Percentiles rank a stretch among this genome's conserved stretches.
Conservation (phyloP, 345 rosid genomes). For the Fremontodendron californicum region DNA sequence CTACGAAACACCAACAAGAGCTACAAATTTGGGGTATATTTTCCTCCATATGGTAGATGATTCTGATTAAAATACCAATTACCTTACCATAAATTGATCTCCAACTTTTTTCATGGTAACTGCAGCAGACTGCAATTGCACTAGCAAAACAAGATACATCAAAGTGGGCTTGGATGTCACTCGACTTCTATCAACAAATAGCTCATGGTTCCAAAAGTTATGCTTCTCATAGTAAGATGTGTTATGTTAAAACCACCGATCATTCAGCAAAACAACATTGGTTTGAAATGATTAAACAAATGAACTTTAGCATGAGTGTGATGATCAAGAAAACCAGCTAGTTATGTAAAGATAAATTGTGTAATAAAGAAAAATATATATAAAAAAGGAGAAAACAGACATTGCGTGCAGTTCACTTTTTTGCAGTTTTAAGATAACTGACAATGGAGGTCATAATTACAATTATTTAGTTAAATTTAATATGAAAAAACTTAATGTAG, state of each 20-base stretch:
- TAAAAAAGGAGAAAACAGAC: constrained; percentile 5
- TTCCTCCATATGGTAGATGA: constrained; percentile 24
- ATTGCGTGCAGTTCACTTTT: constrained; percentile 10
- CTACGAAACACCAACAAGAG: constrained; percentile 37
- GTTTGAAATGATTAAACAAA: constrained; percentile 29
- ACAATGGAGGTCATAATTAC: not conserved
- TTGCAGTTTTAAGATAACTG: not conserved
- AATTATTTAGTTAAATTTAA: not conserved
- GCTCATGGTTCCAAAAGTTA: constrained; percentile 21
- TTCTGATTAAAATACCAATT: not conserved
- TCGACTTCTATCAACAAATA: constrained; percentile 19
- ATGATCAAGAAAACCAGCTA: constrained; percentile 20
- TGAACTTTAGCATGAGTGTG: constrained; percentile 25
- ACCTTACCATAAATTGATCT: constrained; percentile 16
- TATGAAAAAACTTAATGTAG: not conserved
- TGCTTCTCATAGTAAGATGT: constrained; percentile 36
- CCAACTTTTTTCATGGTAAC: constrained; percentile 22
- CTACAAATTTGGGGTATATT: constrained; percentile 56
- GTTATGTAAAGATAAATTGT: constrained; percentile 30
- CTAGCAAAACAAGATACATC: constrained; percentile 29
- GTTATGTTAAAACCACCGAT: constrained; percentile 34
- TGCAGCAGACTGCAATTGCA: constrained; percentile 60
- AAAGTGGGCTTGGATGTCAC: constrained; percentile 21
- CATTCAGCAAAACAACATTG: constrained; percentile 29
- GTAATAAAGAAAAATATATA: constrained; percentile 23